Base-by-base conservation (phyloP, 371 early-diverging fungal species). In the Mortierella sp. region DNA sequence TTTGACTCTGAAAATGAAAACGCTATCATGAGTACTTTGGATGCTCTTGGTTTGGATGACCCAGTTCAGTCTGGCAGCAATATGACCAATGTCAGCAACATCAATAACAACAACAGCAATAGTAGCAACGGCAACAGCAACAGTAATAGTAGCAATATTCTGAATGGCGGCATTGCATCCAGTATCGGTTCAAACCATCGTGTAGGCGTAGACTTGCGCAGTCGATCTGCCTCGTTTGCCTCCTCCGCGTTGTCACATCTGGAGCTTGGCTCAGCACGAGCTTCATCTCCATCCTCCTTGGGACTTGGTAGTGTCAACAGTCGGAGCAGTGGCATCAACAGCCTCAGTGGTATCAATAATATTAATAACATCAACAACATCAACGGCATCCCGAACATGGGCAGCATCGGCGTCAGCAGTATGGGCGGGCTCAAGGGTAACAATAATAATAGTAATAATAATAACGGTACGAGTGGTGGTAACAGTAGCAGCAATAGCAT, bases 1-100 rank as follows among this genome's bases (percentile, higher is more conserved):
- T 87, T 85, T 70, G 88, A 87, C 57, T 92, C 92, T 21, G 88
- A 87, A 68, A 88, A 84, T 64, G 89, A 90, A 66, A 86, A 86
- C 57, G 89, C 93, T 48, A 88, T 94, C 75, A 90, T 90, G 66
- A 90, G 92, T 48, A 93, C 93, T 0, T 82, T 96, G 65, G 92
- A 93, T 63, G 92, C 92, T 50, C 86, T 95, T 21, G 94, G 95
- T 2, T 72, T 95, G 58, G 94, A 96, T 69, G 96, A 94, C 65
- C 69, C 72, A 38, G 65, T 76, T 63, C 73, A 71, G 41, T 64
- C 72, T 43, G 63, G 58, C 50, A 22, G 28, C 22, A 52, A 33
- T 40, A 59, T 63, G 52, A 57, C 19, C 63, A 70, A 66, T 52
- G 55, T 16, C 55, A 69, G 21, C 33, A 58, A 9, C 48, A 32